phyloP scores from a whole-genome alignment of 1,139 yeast genomes.

The Kluyveromyces sp. region DNA sequence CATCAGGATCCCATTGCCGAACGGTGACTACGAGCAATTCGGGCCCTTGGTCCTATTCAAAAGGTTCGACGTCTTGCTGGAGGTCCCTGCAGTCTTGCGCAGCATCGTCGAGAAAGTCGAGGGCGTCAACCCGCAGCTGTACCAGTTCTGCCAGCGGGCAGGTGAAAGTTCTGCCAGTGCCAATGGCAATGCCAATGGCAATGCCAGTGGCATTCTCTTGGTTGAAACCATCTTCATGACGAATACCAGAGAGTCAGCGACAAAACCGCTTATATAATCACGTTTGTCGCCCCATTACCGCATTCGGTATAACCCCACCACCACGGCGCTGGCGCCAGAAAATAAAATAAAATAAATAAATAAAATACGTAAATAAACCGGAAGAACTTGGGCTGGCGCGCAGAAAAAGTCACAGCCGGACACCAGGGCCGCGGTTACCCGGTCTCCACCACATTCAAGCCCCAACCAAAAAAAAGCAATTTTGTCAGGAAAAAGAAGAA shows the following conservation, averaged over 20 bases:
- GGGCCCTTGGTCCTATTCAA: conserved; percentile 57
- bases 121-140: conserved; percentile 79
- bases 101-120: conserved; percentile 75
- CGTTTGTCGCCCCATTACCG: too few relatives aligned
- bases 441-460: too few relatives aligned
- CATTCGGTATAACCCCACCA: too few relatives aligned
- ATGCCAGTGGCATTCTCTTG: conserved; percentile 23
- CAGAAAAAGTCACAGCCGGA: too few relatives aligned
- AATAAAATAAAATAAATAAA: too few relatives aligned
- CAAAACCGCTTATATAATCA: too few relatives aligned
- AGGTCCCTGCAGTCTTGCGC: conserved; percentile 76
- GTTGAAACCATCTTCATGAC: conserved; percentile 25
- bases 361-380: too few relatives aligned
- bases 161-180: conserved; percentile 4
- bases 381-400: too few relatives aligned
- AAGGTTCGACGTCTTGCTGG: conserved; percentile 86
- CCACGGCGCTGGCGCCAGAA: too few relatives aligned
- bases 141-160: conserved; percentile 61
- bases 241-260: too few relatives aligned
- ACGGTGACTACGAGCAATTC: conserved; percentile 20
- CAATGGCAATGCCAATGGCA: conserved; percentile 2
- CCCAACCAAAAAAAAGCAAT: neutral
- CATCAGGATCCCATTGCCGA: conserved; percentile 42
- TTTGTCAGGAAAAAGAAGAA: neutral
- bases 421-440: too few relatives aligned